phyloP scores from a whole-genome alignment of 208 protist genomes.

The Acanthamoeba healyi region DNA sequence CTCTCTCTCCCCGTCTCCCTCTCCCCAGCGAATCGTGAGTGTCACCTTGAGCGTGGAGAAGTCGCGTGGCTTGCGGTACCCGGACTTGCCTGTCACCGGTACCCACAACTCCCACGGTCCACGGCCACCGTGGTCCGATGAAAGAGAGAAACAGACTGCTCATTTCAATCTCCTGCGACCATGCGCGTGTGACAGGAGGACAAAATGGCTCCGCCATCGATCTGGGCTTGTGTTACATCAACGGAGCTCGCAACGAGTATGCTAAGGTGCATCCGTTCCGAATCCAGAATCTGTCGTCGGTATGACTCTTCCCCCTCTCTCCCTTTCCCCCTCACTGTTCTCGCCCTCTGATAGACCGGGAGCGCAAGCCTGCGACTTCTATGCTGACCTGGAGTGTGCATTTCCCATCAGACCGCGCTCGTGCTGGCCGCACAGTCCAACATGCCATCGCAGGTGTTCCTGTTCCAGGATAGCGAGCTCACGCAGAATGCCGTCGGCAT shows the following conservation, averaged over 20 bases:
- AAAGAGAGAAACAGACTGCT: too few species aligned
- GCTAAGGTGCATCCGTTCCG: conserved; percentile 72
- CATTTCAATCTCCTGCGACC: background rate
- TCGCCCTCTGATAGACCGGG: background rate
- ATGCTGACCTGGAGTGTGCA: background rate
- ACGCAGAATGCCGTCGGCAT: conserved; percentile 73
- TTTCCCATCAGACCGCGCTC: background rate
- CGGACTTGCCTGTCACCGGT: conserved; percentile 5
- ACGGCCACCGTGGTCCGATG: background rate
- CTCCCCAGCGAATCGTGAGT: conserved; percentile 23
- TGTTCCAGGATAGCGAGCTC: conserved; percentile 80
- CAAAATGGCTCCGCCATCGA: conserved; percentile 33
- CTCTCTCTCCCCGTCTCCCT: background rate
- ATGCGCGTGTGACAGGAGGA: background rate
- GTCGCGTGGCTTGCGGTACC: conserved; percentile 25
- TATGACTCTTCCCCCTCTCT: background rate
- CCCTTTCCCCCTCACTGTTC: background rate
- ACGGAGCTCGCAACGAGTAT: conserved; percentile 70
- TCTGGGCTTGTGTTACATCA: conserved; percentile 73
- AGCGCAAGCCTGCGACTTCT: too few species aligned
- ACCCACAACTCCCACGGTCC: background rate
- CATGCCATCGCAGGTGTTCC: conserved; percentile 80
- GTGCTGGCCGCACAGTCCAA: conserved; percentile 79
- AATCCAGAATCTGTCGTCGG: conserved; percentile 75
- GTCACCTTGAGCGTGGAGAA: conserved; percentile 60